Conservation (phyloP, 805 yeast species). For the Lachancea fermentati region DNA sequence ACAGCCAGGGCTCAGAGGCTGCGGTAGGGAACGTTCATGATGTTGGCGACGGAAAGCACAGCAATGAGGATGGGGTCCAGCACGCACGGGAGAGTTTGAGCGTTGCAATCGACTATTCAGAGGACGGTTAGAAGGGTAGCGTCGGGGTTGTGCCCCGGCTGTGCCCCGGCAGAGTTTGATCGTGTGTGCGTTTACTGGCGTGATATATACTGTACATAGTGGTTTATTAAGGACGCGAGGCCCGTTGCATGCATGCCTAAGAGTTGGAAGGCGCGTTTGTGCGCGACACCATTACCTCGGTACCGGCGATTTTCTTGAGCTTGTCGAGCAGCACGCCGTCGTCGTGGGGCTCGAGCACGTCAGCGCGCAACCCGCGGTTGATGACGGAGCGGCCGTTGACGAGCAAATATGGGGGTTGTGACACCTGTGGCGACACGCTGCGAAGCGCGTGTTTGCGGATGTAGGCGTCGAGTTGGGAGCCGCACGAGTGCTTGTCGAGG, state of each 20-base stretch:
- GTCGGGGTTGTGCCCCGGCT: not conserved
- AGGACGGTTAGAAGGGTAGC: constrained; percentile 2
- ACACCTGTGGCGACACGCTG: constrained; percentile 1
- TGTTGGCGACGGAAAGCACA: not conserved
- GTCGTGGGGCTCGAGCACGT: constrained; percentile 15
- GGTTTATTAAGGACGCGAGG: too few relatives aligned
- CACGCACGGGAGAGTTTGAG: too few relatives aligned
- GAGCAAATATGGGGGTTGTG: constrained; percentile 22
- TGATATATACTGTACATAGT: not conserved
- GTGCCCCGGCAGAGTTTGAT: not conserved
- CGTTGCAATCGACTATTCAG: constrained; percentile 2
- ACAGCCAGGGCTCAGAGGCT: constrained; percentile 3
- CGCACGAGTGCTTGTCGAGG: constrained; percentile 69
- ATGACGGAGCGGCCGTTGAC: constrained; percentile 23
- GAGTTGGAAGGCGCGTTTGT: constrained; percentile 25
- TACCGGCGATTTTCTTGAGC: constrained; percentile 17
- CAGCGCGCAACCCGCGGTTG: constrained; percentile 12
- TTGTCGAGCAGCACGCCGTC: constrained; percentile 16
- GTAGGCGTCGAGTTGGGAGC: constrained; percentile 63
- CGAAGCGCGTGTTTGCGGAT: constrained; percentile 26
- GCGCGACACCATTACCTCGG: constrained; percentile 18
- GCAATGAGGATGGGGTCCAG: not conserved
- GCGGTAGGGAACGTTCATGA: not conserved
- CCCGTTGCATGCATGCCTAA: constrained; percentile 4
- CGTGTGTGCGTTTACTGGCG: not conserved